These are phyloP conservation scores for Erucastrum elatum DNA, from an alignment of 345 rosid species.

Conservation along the genomic window DNA sequence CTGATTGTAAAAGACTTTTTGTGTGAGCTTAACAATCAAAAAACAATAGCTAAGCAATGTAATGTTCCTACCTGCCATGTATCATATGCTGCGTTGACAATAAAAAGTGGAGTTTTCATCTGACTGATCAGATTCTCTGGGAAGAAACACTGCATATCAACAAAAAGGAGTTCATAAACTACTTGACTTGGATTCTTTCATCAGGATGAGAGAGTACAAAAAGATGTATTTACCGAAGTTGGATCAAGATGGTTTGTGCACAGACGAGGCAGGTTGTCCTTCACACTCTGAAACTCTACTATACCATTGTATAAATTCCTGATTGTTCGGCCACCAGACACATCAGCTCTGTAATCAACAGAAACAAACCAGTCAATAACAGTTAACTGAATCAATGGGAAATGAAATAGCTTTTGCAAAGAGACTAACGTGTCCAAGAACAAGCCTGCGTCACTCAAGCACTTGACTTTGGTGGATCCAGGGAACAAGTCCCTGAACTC, in stretches of 20 bases:
- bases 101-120: slow-evolving; percentile 73
- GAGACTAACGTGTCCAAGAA: slow-evolving; percentile 81
- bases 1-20: slow-evolving; percentile 42
- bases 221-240: slow-evolving; percentile 58
- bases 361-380: slow-evolving; percentile 23
- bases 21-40: slow-evolving; percentile 21
- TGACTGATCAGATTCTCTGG: slow-evolving; percentile 82
- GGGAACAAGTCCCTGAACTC: slow-evolving; percentile 76
- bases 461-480: slow-evolving; percentile 68
- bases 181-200: not conserved
- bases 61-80: slow-evolving; percentile 83
- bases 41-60: not conserved
- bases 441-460: slow-evolving; percentile 96
- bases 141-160: slow-evolving; percentile 76
- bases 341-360: slow-evolving; percentile 57
- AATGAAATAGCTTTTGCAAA: not conserved
- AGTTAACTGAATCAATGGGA: not conserved
- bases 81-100: slow-evolving; percentile 93
- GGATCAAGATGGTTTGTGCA: slow-evolving; percentile 84
- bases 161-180: slow-evolving; percentile 13
- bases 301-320: slow-evolving; percentile 73
- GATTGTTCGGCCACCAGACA: slow-evolving; percentile 82
- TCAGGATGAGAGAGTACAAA: not conserved
- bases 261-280: slow-evolving; percentile 61
- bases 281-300: slow-evolving; percentile 71